Evolutionary conservation across 2,329 filamentous ascomycete species (phyloP).

Genomic region (Pezicula carpinea): DNA sequence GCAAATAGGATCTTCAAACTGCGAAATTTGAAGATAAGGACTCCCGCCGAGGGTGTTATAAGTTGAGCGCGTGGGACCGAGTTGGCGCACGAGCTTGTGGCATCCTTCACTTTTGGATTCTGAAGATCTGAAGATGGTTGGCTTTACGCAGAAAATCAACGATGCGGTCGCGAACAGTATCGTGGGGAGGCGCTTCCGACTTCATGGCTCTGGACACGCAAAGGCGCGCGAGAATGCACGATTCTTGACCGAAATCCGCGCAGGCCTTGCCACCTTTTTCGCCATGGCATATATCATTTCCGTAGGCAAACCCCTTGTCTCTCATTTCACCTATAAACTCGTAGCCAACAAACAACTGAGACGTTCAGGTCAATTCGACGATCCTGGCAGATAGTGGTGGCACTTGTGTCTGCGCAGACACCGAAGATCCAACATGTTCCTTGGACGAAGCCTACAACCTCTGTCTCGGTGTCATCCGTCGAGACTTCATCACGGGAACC

Average conservation of each 20-base stretch:
- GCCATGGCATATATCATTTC: slow-evolving; percentile 73
- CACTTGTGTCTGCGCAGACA: slow-evolving; percentile 64
- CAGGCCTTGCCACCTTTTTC: slow-evolving; percentile 70
- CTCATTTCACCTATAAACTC: neutral
- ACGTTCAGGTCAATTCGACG: slow-evolving; percentile 8
- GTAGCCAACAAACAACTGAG: neutral
- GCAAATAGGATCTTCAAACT: slow-evolving; percentile 1
- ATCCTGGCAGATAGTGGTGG: slow-evolving; percentile 59
- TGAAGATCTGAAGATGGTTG: neutral
- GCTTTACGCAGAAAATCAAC: slow-evolving; percentile 8
- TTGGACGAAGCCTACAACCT: slow-evolving; percentile 48
- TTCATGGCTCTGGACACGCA: slow-evolving; percentile 73
- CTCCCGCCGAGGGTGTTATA: neutral
- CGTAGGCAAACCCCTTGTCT: slow-evolving; percentile 46
- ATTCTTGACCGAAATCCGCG: slow-evolving; percentile 80
- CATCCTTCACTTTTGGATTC: neutral
- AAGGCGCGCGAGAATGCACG: slow-evolving; percentile 48
- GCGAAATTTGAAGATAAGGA: neutral
- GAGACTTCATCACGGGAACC: slow-evolving; percentile 77
- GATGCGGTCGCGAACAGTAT: slow-evolving; percentile 51
- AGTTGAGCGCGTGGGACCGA: neutral
- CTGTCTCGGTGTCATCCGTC: slow-evolving; percentile 44
- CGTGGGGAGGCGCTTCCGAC: slow-evolving; percentile 68
- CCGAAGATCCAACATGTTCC: slow-evolving; percentile 5
- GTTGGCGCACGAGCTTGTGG: neutral